phyloP scores from a whole-genome alignment of 148 eudicot genomes.

The Agrostemma githago region DNA sequence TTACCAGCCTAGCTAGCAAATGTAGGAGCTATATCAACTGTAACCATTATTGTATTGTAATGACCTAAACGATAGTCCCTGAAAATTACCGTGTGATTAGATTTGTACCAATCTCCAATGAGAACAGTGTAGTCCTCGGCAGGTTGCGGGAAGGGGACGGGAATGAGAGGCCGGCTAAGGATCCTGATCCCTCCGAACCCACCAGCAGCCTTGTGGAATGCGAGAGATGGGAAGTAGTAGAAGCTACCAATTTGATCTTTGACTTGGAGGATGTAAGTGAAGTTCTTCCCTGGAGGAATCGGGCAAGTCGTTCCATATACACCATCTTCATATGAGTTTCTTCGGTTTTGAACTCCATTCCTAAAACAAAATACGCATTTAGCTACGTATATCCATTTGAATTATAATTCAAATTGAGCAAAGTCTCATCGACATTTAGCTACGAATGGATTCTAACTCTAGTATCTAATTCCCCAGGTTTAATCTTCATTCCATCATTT shows the following conservation, averaged over 20 bases:
- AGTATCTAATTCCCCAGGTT: too few species aligned
- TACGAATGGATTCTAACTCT: neutral
- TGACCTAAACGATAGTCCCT: neutral
- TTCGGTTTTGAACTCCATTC: slow-evolving; percentile 87
- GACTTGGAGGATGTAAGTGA: slow-evolving; percentile 87
- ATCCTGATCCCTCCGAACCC: slow-evolving; percentile 88
- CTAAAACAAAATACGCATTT: slow-evolving; percentile 26
- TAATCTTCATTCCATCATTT: too few species aligned
- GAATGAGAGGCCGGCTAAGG: slow-evolving; percentile 79
- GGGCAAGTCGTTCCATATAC: slow-evolving; percentile 97
- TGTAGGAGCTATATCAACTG: neutral
- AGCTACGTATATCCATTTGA: neutral
- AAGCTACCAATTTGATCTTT: slow-evolving; percentile 98
- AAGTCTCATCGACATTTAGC: neutral
- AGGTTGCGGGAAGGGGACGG: slow-evolving; percentile 77
- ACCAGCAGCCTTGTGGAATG: slow-evolving; percentile 92
- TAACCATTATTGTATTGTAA: neutral
- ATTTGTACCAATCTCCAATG: slow-evolving; percentile 88
- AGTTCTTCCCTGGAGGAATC: slow-evolving; percentile 91
- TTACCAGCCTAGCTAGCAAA: neutral
- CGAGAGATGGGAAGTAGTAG: slow-evolving; percentile 86
- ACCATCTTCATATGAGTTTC: slow-evolving; percentile 88
- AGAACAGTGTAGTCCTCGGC: slow-evolving; percentile 75
- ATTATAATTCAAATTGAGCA: neutral
- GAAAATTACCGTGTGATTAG: slow-evolving; percentile 77